Conservation (phyloP, 2,329 filamentous ascomycete species). For the Beauveria pseudobassiana region DNA sequence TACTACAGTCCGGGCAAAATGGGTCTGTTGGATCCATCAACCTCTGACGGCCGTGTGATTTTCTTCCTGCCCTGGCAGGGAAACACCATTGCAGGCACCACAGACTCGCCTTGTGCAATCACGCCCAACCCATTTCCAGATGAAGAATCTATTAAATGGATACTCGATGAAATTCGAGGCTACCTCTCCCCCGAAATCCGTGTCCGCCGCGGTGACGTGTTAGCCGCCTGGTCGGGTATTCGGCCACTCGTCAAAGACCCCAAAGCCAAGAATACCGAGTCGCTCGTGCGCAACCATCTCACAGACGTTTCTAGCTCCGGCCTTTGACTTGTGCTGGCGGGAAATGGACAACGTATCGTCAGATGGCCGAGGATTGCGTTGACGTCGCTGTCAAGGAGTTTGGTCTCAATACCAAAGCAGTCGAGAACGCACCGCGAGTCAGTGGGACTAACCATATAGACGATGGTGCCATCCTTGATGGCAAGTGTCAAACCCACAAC, state of each 20-base stretch:
- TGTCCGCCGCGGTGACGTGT: slow-evolving; percentile 76
- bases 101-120: slow-evolving; percentile 69
- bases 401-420: slow-evolving; percentile 48
- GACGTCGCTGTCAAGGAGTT: slow-evolving; percentile 70
- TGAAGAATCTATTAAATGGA: slow-evolving; percentile 83
- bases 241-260: slow-evolving; percentile 80
- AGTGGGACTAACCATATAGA: slow-evolving; percentile 63
- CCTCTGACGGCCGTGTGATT: slow-evolving; percentile 82
- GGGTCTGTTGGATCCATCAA: slow-evolving; percentile 80
- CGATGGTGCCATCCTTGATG: slow-evolving; percentile 57
- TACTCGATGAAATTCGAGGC: slow-evolving; percentile 72
- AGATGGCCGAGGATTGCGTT: slow-evolving; percentile 87
- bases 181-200: slow-evolving; percentile 81
- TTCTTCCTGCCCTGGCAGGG: slow-evolving; percentile 94
- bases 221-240: slow-evolving; percentile 85
- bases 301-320: slow-evolving; percentile 73
- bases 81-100: slow-evolving; percentile 85
- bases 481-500: slow-evolving; percentile 74
- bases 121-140: slow-evolving; percentile 66
- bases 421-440: slow-evolving; percentile 56
- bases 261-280: slow-evolving; percentile 77
- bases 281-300: slow-evolving; percentile 79
- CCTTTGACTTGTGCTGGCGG: slow-evolving; percentile 80
- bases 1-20: slow-evolving; percentile 82
- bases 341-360: slow-evolving; percentile 89